Percentiles rank a stretch among this genome's conserved stretches.
phyloP scores from a whole-genome alignment of 106 monocot species.

The Alisma plantagoaquatica region DNA sequence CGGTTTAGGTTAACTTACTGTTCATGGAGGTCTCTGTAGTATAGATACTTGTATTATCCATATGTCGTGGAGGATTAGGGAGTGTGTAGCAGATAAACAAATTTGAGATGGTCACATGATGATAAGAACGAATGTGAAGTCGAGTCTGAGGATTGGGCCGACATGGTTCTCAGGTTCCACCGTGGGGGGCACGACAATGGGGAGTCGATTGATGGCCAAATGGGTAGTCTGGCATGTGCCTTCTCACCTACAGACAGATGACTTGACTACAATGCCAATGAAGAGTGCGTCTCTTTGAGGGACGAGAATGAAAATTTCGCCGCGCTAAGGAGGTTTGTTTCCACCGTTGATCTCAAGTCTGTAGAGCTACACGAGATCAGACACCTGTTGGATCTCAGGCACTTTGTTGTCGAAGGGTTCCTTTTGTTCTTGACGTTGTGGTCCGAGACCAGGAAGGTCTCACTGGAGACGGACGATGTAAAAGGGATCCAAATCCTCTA shows the following conservation, averaged over 20 bases:
- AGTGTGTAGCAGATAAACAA: no score
- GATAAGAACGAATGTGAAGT: no score
- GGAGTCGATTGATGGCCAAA: neutral
- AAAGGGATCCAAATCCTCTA: slow-evolving; percentile 62
- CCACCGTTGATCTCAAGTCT: slow-evolving; percentile 74
- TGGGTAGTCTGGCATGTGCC: neutral
- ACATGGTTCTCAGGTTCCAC: neutral
- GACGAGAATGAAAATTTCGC: neutral
- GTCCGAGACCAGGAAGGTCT: slow-evolving; percentile 80
- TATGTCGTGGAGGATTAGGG: no score
- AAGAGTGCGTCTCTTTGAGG: neutral
- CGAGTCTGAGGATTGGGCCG: neutral
- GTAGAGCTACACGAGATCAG: no score
- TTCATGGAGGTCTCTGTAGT: no score
- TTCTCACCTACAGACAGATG: neutral
- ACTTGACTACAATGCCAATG: neutral
- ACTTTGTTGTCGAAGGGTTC: no score
- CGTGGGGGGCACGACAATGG: slow-evolving; percentile 3
- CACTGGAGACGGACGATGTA: no score
- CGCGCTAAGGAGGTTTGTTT: slow-evolving; percentile 9
- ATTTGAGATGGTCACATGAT: no score
- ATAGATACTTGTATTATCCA: no score
- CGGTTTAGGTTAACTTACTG: no score
- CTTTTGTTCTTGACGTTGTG: slow-evolving; percentile 76
- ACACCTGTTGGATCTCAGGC: no score